A percentile compares a stretch with the other conserved stretches of the same genome.
phyloP scores from a whole-genome alignment of 805 yeast species.

The Candida ponderosae region DNA sequence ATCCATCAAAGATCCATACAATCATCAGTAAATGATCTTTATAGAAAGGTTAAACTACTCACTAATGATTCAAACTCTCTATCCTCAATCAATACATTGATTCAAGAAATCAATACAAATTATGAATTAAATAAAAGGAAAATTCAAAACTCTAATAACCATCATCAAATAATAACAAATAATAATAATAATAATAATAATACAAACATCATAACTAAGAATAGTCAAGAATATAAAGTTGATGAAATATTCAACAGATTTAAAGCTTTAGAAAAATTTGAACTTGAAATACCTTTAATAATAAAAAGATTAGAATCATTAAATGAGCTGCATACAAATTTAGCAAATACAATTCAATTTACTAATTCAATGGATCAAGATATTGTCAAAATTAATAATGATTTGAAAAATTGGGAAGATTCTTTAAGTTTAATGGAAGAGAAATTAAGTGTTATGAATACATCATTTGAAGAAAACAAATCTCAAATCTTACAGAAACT shows the following conservation, averaged over 20 bases:
- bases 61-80: slow-evolving; percentile 17
- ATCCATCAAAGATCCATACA: slow-evolving; percentile 10
- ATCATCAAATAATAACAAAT: slow-evolving; percentile 9
- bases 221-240: slow-evolving; percentile 19
- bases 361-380: slow-evolving; percentile 13
- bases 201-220: too few species aligned
- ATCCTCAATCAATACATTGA: slow-evolving; percentile 10
- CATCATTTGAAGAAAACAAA: slow-evolving; percentile 10
- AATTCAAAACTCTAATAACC: neutral
- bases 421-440: slow-evolving; percentile 14
- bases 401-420: slow-evolving; percentile 21
- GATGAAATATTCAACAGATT: slow-evolving; percentile 16
- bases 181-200: slow-evolving; percentile 3
- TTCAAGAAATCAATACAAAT: slow-evolving; percentile 18
- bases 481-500: neutral
- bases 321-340: slow-evolving; percentile 14
- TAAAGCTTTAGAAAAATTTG: slow-evolving; percentile 9
- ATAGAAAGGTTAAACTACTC: slow-evolving; percentile 20
- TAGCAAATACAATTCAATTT: slow-evolving; percentile 10
- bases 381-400: slow-evolving; percentile 14
- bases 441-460: slow-evolving; percentile 13
- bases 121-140: slow-evolving; percentile 14
- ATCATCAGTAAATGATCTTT: slow-evolving; percentile 21
- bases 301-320: slow-evolving; percentile 19
- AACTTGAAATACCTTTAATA: slow-evolving; percentile 18